Base-by-base conservation (phyloP, 2,329 filamentous ascomycete genomes). In the Pseudonectria foliicola region DNA sequence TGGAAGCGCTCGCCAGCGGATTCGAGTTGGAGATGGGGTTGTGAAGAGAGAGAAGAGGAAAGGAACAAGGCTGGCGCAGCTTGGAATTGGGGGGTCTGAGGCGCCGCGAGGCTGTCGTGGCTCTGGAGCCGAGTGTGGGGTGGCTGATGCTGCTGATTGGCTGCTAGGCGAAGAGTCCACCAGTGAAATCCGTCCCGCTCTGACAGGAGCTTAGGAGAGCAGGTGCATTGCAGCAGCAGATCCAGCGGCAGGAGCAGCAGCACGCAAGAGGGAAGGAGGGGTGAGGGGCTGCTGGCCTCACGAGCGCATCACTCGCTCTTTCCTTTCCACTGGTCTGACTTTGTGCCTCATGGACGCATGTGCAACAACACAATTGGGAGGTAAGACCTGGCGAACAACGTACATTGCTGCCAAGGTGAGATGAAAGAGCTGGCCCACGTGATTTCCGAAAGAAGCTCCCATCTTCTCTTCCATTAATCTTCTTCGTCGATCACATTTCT, bases 31-130 rank as follows among this genome's bases (percentile, higher is more conserved):
- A 12, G 27, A 36, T 15, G 13, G 15, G 25, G 33, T 32, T 25
- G 27, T 14, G 34, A 37, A 37, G 34, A 34, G 43, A 45, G 40
- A 35, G 41, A 39, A 40, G 49, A 46, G 48, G 42, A 41, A 50
- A 48, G 42, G 42, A 50, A 49, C 47, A 50, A 54, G 50, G 51
- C 51, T 50, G 48, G 45, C 47, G 38, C 26, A 43, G 45, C 38
- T 43, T 48, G 39, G 43, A 43, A 45, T 48, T 48, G 46, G 49
- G 49, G 46, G 48, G 44, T 42, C 40, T 45, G 42, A 48, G 49
- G 46, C 45, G 43, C 40, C 38, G 47, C 49, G 43, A 53, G 50
- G 50, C 50, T 53, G 50, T 50, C 44, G 46, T 43, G 44, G 43
- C 41, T 43, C 33, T 31, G 37, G 28, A 32, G 27, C 34, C 38